phyloP scores from a whole-genome alignment of 257 asterid species.

The Nicotiana tabacum region DNA sequence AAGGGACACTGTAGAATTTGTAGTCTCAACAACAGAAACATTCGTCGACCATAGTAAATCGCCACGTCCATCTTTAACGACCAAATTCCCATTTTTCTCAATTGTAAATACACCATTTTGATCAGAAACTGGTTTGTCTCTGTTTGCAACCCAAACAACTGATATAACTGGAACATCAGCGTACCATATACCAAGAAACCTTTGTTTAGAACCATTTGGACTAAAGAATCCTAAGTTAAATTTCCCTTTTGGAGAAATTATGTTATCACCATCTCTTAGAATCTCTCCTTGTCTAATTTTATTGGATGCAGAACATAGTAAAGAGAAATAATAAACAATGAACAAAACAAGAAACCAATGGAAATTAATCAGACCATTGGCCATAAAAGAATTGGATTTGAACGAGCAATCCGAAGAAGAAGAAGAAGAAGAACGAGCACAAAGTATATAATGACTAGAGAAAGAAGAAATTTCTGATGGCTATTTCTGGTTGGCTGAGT shows the following conservation, averaged over 20 bases:
- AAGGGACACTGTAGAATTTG: slow-evolving; percentile 33
- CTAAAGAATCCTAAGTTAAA: slow-evolving; percentile 70
- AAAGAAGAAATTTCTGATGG: background rate
- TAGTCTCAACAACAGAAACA: background rate
- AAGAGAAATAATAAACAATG: slow-evolving; percentile 8
- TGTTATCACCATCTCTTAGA: slow-evolving; percentile 41
- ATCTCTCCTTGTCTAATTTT: slow-evolving; percentile 26
- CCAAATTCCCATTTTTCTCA: slow-evolving; percentile 34
- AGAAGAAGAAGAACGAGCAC: background rate
- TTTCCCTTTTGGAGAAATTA: slow-evolving; percentile 34
- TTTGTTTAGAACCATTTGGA: slow-evolving; percentile 31
- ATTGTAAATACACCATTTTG: slow-evolving; percentile 36
- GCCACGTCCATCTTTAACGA: slow-evolving; percentile 26
- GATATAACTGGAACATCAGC: slow-evolving; percentile 19
- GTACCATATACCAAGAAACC: slow-evolving; percentile 73
- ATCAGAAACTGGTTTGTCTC: slow-evolving; percentile 46
- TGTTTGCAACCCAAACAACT: slow-evolving; percentile 76
- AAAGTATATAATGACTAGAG: background rate
- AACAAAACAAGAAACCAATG: slow-evolving; percentile 10
- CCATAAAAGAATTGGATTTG: background rate
- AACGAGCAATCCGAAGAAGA: background rate
- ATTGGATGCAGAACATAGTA: slow-evolving; percentile 21
- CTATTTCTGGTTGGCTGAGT: background rate
- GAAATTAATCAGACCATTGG: background rate
- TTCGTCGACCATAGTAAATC: slow-evolving; percentile 40